Conservation (phyloP, 139 green algal genomes). For the Chlamydomonas schloesseri region DNA sequence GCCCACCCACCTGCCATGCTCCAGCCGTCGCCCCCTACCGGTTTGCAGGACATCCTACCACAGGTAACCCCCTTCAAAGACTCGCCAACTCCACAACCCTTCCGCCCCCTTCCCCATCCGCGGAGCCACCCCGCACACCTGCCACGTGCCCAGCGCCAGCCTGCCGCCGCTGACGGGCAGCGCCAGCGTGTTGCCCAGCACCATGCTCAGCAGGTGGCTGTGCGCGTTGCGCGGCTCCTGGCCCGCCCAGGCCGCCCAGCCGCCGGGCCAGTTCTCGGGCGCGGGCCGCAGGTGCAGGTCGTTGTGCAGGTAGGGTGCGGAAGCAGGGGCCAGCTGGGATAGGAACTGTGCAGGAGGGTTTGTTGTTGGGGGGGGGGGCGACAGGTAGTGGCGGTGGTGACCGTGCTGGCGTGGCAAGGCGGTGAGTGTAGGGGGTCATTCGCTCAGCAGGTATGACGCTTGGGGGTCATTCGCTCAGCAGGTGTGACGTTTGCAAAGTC, state of each 20-base stretch:
- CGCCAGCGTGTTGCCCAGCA: constrained; percentile 75
- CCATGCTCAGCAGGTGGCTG: constrained; percentile 80
- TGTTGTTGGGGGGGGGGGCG: background rate
- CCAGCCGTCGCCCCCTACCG: too few relatives aligned
- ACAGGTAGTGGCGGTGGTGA: background rate
- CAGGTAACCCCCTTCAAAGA: too few relatives aligned
- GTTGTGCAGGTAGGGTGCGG: constrained; percentile 87
- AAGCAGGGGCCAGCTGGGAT: constrained; percentile 68
- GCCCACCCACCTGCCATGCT: too few relatives aligned
- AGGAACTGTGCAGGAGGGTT: constrained; percentile 58
- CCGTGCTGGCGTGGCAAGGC: too few relatives aligned
- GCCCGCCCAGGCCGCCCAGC: constrained; percentile 59
- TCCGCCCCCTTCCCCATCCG: too few relatives aligned
- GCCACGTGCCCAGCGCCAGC: constrained; percentile 80
- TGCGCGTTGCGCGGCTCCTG: constrained; percentile 85
- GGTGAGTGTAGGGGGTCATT: too few relatives aligned
- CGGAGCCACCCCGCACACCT: constrained; percentile 46
- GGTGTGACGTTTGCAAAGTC: too few relatives aligned
- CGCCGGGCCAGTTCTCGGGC: constrained; percentile 68
- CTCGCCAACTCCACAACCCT: too few relatives aligned
- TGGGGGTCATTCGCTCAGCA: too few relatives aligned
- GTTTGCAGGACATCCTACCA: too few relatives aligned
- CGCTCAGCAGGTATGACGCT: too few relatives aligned
- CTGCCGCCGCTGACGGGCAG: constrained; percentile 69
- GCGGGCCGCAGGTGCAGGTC: constrained; percentile 82